A percentile compares a stretch with the other conserved stretches of the same genome.
Conservation (phyloP, 768 basidiomycete species). For the Boletus subparvulus region DNA sequence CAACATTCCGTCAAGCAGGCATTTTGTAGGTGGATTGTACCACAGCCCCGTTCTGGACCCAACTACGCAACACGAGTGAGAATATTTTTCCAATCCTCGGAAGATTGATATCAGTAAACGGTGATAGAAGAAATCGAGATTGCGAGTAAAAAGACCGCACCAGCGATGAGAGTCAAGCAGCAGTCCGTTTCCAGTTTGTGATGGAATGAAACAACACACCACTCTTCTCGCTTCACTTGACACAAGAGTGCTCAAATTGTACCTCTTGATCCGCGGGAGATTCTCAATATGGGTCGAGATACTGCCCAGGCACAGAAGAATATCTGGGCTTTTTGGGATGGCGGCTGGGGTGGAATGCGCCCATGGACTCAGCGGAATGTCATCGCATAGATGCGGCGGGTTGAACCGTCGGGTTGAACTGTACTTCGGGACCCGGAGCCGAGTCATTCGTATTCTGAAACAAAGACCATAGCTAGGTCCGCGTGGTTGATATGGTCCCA, state of each 20-base stretch:
- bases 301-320: conserved; percentile 1
- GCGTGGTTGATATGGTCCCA: neutral
- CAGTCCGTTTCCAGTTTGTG: neutral
- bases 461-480: neutral
- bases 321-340: conserved; percentile 1
- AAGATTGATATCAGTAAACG: too few species aligned
- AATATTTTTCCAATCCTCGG: too few species aligned
- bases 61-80: neutral
- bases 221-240: neutral
- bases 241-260: neutral
- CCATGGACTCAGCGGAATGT: conserved; percentile 3
- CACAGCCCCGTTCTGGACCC: neutral
- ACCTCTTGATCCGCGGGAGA: neutral
- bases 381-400: conserved; percentile 1
- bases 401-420: conserved; percentile 2
- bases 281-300: neutral
- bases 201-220: too few species aligned
- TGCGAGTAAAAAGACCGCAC: neutral
- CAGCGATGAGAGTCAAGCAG: neutral
- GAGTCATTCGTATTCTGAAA: neutral
- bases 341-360: neutral
- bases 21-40: neutral
- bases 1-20: neutral
- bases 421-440: neutral
- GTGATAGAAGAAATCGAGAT: neutral